Evolutionary conservation across 2,329 filamentous ascomycete species (phyloP), one percentile per base, ranked within the genome.

Genomic region (Calonectria multiphialidica): DNA sequence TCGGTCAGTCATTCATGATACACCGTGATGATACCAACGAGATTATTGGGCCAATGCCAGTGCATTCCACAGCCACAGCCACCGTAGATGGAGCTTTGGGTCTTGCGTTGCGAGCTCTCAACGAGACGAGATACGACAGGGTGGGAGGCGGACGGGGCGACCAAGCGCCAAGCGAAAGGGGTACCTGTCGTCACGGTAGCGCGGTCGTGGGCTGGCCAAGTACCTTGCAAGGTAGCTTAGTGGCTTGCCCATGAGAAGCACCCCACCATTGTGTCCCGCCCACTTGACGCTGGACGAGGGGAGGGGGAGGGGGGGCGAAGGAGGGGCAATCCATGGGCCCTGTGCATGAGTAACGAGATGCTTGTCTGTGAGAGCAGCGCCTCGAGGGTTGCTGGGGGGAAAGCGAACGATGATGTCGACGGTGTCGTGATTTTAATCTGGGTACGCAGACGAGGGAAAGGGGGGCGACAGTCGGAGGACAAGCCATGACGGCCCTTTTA

Each of bases 311-410:
- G 59, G 55, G 47, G 30, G 53, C 50, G 44, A 57, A 67, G 64
- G 69, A 71, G 69, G 69, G 69, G 69, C 69, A 71, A 67, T 71
- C 69, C 55, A 57, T 71, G 37, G 64, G 67, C 67, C 65, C 57
- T 57, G 25, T 50, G 45, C 50, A 67, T 55, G 55, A 47, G 69
- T 37, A 35, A 16, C 33, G 37, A 67, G 65, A 49, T 59, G 53
- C 35, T 68, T 59, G 33, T 23, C 30, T 61, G 42, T 18, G 47
- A 64, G 61, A 30, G 62, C 25, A 33, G 47, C 62, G 62, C 21
- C 21, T 33, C 12, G 42, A 37, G 3, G 21, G n/a, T 18, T 40
- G n/a, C 40, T 18, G 37, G 30, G 63, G 63, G 25, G n/a, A 45
- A 45, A 64, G 61, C 61, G 61, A 64, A 50, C 61, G 33, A 45